phyloP scores from a whole-genome alignment of 768 basidiomycete species.

The Lyophyllum atratum region DNA sequence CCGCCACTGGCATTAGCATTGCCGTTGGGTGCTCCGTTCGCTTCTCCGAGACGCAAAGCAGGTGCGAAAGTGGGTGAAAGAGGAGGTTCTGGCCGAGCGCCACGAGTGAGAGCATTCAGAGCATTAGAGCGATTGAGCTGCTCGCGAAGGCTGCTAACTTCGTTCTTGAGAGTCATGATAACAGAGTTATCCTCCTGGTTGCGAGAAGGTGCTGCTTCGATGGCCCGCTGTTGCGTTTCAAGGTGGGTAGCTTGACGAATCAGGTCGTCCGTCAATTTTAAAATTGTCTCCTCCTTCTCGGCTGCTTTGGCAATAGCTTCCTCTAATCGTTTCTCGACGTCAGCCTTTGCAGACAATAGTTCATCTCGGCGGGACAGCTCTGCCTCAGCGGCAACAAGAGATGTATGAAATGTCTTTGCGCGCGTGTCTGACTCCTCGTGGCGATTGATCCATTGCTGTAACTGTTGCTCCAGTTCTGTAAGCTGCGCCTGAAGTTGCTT shows the following conservation, averaged over 20 bases:
- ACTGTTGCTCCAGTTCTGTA: conserved; percentile 77
- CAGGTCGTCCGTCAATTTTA: conserved; percentile 79
- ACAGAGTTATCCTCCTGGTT: conserved; percentile 85
- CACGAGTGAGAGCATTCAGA: conserved; percentile 81
- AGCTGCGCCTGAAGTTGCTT: conserved; percentile 82
- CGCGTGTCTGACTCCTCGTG: conserved; percentile 85
- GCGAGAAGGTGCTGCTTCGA: conserved; percentile 64
- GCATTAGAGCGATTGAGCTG: conserved; percentile 97
- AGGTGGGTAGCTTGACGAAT: conserved; percentile 71
- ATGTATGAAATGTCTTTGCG: conserved; percentile 69
- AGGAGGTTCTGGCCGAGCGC: conserved; percentile 68
- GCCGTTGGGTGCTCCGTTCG: conserved; percentile 46
- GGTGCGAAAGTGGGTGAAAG: conserved; percentile 88
- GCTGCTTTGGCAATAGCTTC: conserved; percentile 70
- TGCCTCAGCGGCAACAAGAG: conserved; percentile 69
- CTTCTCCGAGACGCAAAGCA: conserved; percentile 57
- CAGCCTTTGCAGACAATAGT: conserved; percentile 72
- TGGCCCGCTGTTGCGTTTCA: conserved; percentile 71
- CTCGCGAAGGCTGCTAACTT: conserved; percentile 90
- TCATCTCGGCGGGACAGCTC: conserved; percentile 75
- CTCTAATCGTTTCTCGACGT: conserved; percentile 79
- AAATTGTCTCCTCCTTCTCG: conserved; percentile 86
- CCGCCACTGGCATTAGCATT: conserved; percentile 27
- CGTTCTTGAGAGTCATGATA: conserved; percentile 86
- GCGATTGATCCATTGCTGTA: conserved; percentile 81